Conservation (phyloP, 2,329 filamentous ascomycete species). For the Stenocarpella maydis region DNA sequence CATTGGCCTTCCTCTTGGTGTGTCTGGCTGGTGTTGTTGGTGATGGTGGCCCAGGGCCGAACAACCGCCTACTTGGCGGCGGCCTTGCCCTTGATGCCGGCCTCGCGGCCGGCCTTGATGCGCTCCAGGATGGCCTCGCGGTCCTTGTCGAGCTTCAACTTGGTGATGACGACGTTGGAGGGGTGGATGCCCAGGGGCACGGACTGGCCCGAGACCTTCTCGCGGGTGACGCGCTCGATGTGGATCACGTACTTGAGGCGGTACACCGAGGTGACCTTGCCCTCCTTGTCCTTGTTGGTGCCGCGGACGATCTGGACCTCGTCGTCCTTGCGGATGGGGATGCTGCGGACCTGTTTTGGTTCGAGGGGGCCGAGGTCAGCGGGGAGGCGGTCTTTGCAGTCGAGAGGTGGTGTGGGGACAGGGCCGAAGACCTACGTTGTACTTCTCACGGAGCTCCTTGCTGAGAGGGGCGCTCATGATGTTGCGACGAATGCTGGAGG, state of each 20-base stretch:
- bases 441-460: slow-evolving; percentile 98
- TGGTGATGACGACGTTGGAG: slow-evolving; percentile 97
- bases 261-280: slow-evolving; percentile 98
- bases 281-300: slow-evolving; percentile 96
- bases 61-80: slow-evolving; percentile 55
- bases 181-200: slow-evolving; percentile 94
- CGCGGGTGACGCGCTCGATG: slow-evolving; percentile 94
- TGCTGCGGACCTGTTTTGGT: slow-evolving; percentile 81
- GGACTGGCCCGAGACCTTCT: slow-evolving; percentile 97
- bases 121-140: slow-evolving; percentile 88
- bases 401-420: background rate
- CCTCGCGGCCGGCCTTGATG: slow-evolving; percentile 82
- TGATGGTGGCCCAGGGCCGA: background rate
- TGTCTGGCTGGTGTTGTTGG: background rate
- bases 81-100: slow-evolving; percentile 75
- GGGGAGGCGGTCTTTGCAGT: background rate
- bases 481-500: slow-evolving; percentile 90
- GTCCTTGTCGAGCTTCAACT: slow-evolving; percentile 98
- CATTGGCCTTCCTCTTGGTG: background rate
- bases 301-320: slow-evolving; percentile 94
- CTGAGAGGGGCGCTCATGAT: slow-evolving; percentile 97
- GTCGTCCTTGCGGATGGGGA: slow-evolving; percentile 97
- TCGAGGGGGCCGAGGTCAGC: background rate
- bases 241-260: slow-evolving; percentile 98
- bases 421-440: slow-evolving; percentile 78